A percentile compares a stretch with the other conserved stretches of the same genome.
Evolutionary conservation across 306 rosid species (phyloP).

Genomic region (Glycine latifolia): DNA sequence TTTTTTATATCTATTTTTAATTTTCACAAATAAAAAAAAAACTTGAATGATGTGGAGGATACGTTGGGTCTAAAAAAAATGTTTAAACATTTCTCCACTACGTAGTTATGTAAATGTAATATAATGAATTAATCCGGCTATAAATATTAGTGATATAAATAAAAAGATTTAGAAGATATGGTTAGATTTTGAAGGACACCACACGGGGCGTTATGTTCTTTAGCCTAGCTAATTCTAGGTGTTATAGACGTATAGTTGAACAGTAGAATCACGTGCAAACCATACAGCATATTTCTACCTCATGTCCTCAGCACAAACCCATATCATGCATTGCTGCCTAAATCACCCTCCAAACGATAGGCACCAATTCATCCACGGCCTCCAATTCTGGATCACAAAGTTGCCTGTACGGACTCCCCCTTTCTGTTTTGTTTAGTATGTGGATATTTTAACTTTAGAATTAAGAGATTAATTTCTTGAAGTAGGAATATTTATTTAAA

Average conservation of each 20-base stretch:
- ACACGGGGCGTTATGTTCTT: conserved; percentile 29
- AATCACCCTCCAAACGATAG: neutral
- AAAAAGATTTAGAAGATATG: conserved; percentile 14
- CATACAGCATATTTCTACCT: neutral
- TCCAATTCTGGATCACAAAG: conserved; percentile 37
- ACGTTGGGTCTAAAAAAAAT: too few species aligned
- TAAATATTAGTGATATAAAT: neutral
- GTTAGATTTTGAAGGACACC: conserved; percentile 49
- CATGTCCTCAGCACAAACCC: too few species aligned
- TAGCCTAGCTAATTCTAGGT: conserved; percentile 32
- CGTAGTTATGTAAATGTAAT: too few species aligned
- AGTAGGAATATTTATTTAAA: too few species aligned
- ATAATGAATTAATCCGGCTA: neutral
- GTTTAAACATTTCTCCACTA: too few species aligned
- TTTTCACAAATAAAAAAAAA: too few species aligned
- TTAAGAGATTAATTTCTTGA: too few species aligned
- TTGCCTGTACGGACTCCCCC: conserved; percentile 32
- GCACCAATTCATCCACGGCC: conserved; percentile 42
- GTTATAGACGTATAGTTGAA: conserved; percentile 7
- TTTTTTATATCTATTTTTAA: too few species aligned
- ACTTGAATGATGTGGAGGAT: too few species aligned
- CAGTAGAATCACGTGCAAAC: conserved; percentile 34
- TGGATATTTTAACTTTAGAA: too few species aligned
- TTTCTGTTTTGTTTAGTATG: neutral
- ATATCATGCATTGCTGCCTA: too few species aligned